Evolutionary conservation across 192 early-diverging fungal genomes (phyloP).

Genomic region (Linnemannia exigua): DNA sequence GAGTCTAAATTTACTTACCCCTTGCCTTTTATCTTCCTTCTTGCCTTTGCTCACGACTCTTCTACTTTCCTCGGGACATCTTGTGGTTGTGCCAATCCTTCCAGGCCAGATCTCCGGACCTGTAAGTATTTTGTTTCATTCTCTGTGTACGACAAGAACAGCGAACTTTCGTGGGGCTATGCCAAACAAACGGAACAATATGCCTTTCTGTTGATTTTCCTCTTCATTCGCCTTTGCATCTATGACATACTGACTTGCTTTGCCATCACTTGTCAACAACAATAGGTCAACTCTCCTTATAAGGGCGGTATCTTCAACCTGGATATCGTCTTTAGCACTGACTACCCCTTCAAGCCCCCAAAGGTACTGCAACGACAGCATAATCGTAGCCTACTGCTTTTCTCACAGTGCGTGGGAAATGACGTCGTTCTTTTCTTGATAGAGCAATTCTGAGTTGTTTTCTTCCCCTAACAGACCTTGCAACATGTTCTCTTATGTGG

Average conservation of each 20-base stretch:
- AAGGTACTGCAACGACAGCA: constrained; percentile 59
- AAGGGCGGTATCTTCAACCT: constrained; percentile 80
- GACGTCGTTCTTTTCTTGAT: neutral
- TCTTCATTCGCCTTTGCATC: neutral
- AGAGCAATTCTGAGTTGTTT: neutral
- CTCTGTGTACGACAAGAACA: neutral
- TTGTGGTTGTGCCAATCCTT: neutral
- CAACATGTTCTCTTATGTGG: neutral
- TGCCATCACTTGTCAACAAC: neutral
- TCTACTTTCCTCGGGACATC: neutral
- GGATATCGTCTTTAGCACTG: constrained; percentile 76
- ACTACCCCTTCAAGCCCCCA: constrained; percentile 90
- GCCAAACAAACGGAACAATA: neutral
- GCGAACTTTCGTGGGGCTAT: neutral
- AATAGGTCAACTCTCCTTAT: constrained; percentile 71
- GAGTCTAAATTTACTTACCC: constrained; percentile 6
- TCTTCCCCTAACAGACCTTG: neutral
- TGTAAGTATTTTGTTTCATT: constrained; percentile 59
- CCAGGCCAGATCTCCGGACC: constrained; percentile 67
- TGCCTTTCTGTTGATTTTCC: neutral
- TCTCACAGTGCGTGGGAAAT: neutral
- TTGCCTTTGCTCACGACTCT: constrained; percentile 1
- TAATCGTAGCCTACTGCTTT: neutral
- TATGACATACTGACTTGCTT: neutral
- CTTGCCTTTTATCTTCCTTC: neutral